A percentile compares a stretch with the other conserved stretches of the same genome.
phyloP scores from a whole-genome alignment of 2,329 filamentous ascomycete genomes.

The Dothideomycetes sp. region DNA sequence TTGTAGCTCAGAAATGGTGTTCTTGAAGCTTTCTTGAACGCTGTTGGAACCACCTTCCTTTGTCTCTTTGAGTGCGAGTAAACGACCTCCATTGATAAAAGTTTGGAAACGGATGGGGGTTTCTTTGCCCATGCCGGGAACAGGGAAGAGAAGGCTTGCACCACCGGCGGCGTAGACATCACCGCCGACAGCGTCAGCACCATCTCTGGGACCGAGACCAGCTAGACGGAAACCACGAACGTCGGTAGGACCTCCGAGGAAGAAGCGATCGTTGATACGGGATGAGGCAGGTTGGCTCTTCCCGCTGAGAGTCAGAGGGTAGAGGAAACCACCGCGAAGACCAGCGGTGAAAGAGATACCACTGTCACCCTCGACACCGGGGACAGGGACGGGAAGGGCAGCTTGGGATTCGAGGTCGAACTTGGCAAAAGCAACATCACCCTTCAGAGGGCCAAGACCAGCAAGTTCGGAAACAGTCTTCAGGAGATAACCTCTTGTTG shows the following conservation, averaged over 20 bases:
- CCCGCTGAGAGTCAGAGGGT: conserved; percentile 61
- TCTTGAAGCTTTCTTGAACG: conserved; percentile 46
- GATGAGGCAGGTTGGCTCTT: conserved; percentile 53
- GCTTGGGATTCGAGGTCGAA: conserved; percentile 75
- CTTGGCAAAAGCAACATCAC: conserved; percentile 91
- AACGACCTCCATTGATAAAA: conserved; percentile 81
- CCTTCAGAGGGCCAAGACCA: conserved; percentile 70
- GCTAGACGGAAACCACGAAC: conserved; percentile 87
- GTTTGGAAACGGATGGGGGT: conserved; percentile 79
- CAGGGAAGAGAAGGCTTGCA: conserved; percentile 72
- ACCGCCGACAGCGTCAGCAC: conserved; percentile 75
- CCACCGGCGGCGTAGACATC: conserved; percentile 87
- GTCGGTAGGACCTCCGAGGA: conserved; percentile 87
- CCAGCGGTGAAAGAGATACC: conserved; percentile 78
- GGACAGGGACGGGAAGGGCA: conserved; percentile 64
- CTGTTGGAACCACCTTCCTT: conserved; percentile 40
- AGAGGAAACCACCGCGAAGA: conserved; percentile 71
- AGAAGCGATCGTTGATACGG: conserved; percentile 87
- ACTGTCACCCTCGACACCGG: conserved; percentile 57
- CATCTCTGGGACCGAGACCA: conserved; percentile 82
- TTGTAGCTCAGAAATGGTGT: conserved; percentile 60
- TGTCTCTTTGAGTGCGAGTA: conserved; percentile 61
- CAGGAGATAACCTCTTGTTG: conserved; percentile 70
- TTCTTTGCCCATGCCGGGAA: conserved; percentile 72
- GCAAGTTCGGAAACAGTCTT: conserved; percentile 77